Evolutionary conservation across 306 rosid species (phyloP), one percentile per base, ranked within the genome.

Genomic region (Hippophae tibetana): DNA sequence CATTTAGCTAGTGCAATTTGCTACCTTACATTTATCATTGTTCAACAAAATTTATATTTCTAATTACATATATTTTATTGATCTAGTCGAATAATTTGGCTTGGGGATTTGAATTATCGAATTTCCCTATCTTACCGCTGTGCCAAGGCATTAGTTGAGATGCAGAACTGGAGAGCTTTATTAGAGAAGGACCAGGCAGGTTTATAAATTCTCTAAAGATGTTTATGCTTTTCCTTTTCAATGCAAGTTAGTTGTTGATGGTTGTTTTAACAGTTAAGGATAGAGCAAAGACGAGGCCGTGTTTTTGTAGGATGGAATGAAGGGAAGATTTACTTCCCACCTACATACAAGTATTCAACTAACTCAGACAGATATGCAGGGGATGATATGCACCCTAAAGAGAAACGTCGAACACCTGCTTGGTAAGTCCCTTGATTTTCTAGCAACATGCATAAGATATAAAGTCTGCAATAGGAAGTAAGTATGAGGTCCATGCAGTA

Each of bases 121-220:
- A 18, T 18, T 88, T 89, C 95, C 40, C 94, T 89, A 56, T 68
- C 87, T 55, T 84, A 86, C 79, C 97, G 97, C 23, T 89, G 95
- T 66, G 99, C 97, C 26, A 89, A 86, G 74, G 97, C 99, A 3
- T 86, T 93, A 25, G 95, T 93, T 42, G 99, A 93, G 89, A 93
- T 93, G 99, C 99, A 93, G 72, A 93, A 93, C 67, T 93, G 99
- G 99, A 84, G 97, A 80, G 97, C 95, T 71, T 77, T 93, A 71
- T 74, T 93, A 67, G 99, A 93, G 84, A 88, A 79, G 61, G 99
- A 93, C 64, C 99, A 93, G 86, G 99, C 77, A 86, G 54, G 81
- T 63, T 58, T 54, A 11, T 51, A 54, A 57, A 64, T 70, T 67
- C 60, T 25, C 31, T 40, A 58, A 41, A 26, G 47, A 26, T 54